Base-by-base conservation (phyloP, 2,329 filamentous ascomycete species). In the Pseudovirgaria hyperparasitica region DNA sequence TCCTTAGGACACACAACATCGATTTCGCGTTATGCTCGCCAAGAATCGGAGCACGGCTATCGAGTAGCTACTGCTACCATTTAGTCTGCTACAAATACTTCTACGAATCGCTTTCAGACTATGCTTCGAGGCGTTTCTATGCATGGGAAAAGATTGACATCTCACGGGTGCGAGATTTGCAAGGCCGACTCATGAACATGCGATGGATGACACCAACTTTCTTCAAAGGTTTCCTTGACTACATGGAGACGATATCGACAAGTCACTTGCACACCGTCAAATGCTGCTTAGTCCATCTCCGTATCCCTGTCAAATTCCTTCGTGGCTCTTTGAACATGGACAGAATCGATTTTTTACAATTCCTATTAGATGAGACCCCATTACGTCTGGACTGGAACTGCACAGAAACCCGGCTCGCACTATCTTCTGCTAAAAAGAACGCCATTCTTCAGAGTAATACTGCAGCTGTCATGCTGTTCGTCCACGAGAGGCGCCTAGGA, bases 1-100 rank as follows among this genome's bases (percentile, higher is more conserved):
- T 69, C 33, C 45, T 63, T n/a, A 42, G 55, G 16, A 55, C 58
- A 5, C 39, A 59, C 14, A 63, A 67, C 34, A 35, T 62, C 17
- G 57, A 61, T 19, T 40, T 65, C 2, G 49, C 59, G 3, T 46
- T 46, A 10, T 49, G 53, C 5, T 68, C 65, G 0, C 46, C 44
- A 0, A 33, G 43, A 8, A 39, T 70, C 7, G 52, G 50, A n/a
- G 26, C 36, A 3, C 40, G 39, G 18, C 40, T 53, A 9, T 47
- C 48, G 4, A 35, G 35, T 16, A 26, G 38, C 1, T 41, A 42
- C 29, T 28, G 42, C 15, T 50, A 48, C 28, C 19, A 40, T 12
- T 29, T 32, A 3, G 29, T 39, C 4, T 50, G 47, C 34, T 33
- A 37, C n/a, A 23, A 43, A 18, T 41, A 44, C 17, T 33, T 51